Conservation (phyloP, 768 basidiomycete species). For the Kwoniella shandongensis region DNA sequence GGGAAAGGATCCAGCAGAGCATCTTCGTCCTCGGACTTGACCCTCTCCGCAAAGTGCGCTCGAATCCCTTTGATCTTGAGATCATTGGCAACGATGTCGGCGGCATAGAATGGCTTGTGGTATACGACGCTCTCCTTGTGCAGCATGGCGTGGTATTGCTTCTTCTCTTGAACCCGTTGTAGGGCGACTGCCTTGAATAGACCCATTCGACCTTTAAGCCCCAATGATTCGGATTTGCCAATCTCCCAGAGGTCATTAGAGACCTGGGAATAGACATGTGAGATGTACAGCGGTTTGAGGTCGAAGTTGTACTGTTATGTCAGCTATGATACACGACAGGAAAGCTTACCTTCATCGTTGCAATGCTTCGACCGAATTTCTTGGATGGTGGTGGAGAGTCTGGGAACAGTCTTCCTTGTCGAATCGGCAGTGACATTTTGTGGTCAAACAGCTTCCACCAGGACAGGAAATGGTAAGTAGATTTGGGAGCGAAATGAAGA, state of each 20-base stretch:
- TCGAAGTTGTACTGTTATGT: conserved; percentile 65
- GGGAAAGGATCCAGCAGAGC: conserved; percentile 34
- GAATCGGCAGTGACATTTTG: conserved; percentile 73
- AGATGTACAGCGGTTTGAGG: conserved; percentile 74
- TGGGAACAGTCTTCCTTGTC: conserved; percentile 81
- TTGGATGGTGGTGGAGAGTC: conserved; percentile 67
- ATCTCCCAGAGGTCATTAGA: conserved; percentile 74
- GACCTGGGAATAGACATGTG: conserved; percentile 83
- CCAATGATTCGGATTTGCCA: conserved; percentile 76
- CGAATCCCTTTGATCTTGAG: conserved; percentile 74
- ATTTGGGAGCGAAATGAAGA: conserved; percentile 79
- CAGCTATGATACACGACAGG: not conserved
- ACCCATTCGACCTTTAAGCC: conserved; percentile 78
- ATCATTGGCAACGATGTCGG: conserved; percentile 75
- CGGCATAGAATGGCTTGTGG: conserved; percentile 83
- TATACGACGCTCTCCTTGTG: conserved; percentile 62
- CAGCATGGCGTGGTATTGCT: conserved; percentile 61
- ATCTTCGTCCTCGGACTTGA: conserved; percentile 31
- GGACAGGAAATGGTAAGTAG: conserved; percentile 84
- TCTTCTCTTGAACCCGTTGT: conserved; percentile 80
- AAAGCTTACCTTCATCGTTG: conserved; percentile 69
- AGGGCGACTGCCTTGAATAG: conserved; percentile 87
- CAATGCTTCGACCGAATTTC: conserved; percentile 83
- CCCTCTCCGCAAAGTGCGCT: conserved; percentile 70
- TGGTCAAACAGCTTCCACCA: conserved; percentile 87